Conservation (phyloP, 345 rosid genomes). For the Populus deltoides region DNA sequence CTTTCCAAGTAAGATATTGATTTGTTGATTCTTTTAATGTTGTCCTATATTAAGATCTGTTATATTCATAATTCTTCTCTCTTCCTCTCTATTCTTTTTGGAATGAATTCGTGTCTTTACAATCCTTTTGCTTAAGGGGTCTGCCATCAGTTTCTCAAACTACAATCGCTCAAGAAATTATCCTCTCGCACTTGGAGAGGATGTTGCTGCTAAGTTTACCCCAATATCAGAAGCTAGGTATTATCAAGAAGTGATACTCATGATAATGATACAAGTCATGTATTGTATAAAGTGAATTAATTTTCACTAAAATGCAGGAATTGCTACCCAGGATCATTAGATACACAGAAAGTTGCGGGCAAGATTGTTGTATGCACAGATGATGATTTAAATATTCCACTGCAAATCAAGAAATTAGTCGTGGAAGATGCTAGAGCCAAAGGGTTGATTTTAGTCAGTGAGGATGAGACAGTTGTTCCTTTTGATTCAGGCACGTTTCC, state of each 20-base stretch:
- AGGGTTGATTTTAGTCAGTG: conserved; percentile 58
- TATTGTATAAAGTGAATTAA: neutral
- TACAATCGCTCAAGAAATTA: conserved; percentile 42
- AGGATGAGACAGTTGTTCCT: conserved; percentile 38
- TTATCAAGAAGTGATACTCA: neutral
- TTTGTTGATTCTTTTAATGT: neutral
- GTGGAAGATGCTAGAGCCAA: conserved; percentile 59
- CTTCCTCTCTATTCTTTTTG: neutral
- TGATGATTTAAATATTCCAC: conserved; percentile 29
- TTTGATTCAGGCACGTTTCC: conserved; percentile 64
- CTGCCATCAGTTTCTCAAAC: conserved; percentile 61
- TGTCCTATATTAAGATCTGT: neutral
- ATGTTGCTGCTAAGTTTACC: conserved; percentile 47
- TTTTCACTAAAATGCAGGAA: conserved; percentile 34
- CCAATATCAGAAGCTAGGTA: conserved; percentile 64
- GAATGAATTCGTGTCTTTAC: too few species aligned
- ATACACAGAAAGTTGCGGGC: conserved; percentile 51
- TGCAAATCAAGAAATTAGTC: conserved; percentile 47
- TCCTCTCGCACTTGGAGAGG: conserved; percentile 58
- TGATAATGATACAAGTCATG: neutral
- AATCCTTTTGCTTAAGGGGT: conserved; percentile 40
- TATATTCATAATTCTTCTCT: neutral
- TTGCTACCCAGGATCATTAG: conserved; percentile 71
- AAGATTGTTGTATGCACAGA: conserved; percentile 58
- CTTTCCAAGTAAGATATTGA: conserved; percentile 34